Evolutionary conservation across 768 basidiomycete species (phyloP).

Genomic region (Trametes coccinea): DNA sequence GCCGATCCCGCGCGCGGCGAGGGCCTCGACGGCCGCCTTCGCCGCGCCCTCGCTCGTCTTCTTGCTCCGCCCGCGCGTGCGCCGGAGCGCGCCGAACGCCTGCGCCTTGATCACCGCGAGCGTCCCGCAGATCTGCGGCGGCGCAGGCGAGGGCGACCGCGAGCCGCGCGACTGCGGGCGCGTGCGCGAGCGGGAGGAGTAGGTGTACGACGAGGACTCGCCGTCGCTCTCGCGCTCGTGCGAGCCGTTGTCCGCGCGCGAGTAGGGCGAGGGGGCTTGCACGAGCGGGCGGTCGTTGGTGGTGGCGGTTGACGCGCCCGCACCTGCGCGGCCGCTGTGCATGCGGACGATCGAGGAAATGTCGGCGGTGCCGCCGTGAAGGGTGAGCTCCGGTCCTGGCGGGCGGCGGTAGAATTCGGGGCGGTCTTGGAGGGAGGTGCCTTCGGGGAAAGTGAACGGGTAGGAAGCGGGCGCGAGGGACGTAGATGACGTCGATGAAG

Average conservation of each 20-base stretch:
- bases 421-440: slow-evolving; percentile 52
- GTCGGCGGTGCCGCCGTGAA: slow-evolving; percentile 75
- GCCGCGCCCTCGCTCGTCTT: slow-evolving; percentile 72
- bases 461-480: slow-evolving; percentile 58
- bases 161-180: slow-evolving; percentile 41
- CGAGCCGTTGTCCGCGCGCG: slow-evolving; percentile 51
- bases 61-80: slow-evolving; percentile 74
- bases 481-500: slow-evolving; percentile 60
- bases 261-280: slow-evolving; percentile 39
- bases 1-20: slow-evolving; percentile 76
- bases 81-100: slow-evolving; percentile 80
- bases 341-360: slow-evolving; percentile 55
- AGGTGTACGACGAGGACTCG: slow-evolving; percentile 44
- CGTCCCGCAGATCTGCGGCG: slow-evolving; percentile 66
- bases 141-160: slow-evolving; percentile 48
- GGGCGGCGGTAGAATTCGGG: slow-evolving; percentile 66
- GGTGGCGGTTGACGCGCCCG: slow-evolving; percentile 47
- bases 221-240: slow-evolving; percentile 44
- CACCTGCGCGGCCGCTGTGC: slow-evolving; percentile 34
- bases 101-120: slow-evolving; percentile 91
- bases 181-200: slow-evolving; percentile 38
- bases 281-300: slow-evolving; percentile 47
- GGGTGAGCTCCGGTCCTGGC: slow-evolving; percentile 60
- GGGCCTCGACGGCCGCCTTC: slow-evolving; percentile 76
- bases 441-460: slow-evolving; percentile 64